A percentile compares a stretch with the other conserved stretches of the same genome.
These are phyloP conservation scores for Phytophthora sansomeana DNA, from an alignment of 352 stramenopile genomes.

Conservation along the genomic window DNA sequence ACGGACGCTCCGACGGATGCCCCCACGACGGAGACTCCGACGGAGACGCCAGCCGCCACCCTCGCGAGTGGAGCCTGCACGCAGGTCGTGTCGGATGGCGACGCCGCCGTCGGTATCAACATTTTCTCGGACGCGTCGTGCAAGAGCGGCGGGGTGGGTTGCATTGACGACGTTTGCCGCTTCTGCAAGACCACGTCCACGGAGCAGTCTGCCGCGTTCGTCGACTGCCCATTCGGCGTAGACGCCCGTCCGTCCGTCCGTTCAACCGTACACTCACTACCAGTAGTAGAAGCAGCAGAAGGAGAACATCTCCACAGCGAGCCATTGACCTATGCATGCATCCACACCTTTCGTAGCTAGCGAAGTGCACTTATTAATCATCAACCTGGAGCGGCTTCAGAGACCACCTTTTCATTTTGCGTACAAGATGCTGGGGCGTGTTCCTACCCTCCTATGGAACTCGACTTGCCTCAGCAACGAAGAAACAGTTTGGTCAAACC, in stretches of 20 bases:
- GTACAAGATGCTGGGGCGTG: too few species aligned
- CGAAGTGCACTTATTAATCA: too few species aligned
- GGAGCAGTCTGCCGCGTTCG: conserved; percentile 33
- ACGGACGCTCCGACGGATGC: not conserved
- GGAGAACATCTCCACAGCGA: not conserved
- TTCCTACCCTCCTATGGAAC: too few species aligned
- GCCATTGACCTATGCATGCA: not conserved
- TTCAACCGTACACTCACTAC: not conserved
- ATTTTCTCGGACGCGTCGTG: conserved; percentile 40
- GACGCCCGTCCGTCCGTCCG: not conserved
- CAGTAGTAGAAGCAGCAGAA: conserved; percentile 4
- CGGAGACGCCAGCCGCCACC: conserved; percentile 11
- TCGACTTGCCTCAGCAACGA: conserved; percentile 6
- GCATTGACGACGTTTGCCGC: conserved; percentile 29
- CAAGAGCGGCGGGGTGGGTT: conserved; percentile 24
- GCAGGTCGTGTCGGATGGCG: conserved; percentile 29
- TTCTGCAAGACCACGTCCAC: conserved; percentile 39
- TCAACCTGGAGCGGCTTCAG: too few species aligned
- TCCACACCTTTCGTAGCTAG: not conserved
- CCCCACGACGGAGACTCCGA: conserved; percentile 3
- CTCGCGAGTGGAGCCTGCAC: conserved; percentile 13
- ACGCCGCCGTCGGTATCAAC: conserved; percentile 35
- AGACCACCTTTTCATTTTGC: too few species aligned
- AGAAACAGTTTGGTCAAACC: conserved; percentile 13
- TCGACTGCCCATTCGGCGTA: conserved; percentile 32